Conservation (phyloP, 2,329 filamentous ascomycete species). For the Calonectria pauciramosa region DNA sequence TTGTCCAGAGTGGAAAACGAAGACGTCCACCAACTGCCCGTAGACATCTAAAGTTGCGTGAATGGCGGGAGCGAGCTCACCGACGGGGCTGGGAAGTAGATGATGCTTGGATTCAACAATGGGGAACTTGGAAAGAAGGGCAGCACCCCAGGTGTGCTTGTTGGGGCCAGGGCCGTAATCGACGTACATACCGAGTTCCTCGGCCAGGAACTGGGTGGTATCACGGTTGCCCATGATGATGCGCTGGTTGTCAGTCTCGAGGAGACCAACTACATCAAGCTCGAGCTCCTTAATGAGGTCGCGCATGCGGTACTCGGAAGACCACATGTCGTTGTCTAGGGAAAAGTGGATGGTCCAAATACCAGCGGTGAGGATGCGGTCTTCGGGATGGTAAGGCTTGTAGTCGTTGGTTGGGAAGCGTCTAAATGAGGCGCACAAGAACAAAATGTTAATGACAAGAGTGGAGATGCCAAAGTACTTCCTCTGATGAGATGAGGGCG, state of each 20-base stretch:
- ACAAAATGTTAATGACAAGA: conserved; percentile 82
- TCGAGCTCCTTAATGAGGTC: conserved; percentile 94
- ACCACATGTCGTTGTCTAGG: conserved; percentile 99
- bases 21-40: conserved; percentile 89
- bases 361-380: conserved; percentile 90
- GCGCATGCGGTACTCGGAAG: conserved; percentile 92
- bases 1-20: conserved; percentile 98
- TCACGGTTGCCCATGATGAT: conserved; percentile 99
- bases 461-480: conserved; percentile 72
- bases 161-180: conserved; percentile 98
- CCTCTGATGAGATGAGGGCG: conserved; percentile 58
- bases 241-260: conserved; percentile 93
- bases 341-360: conserved; percentile 99
- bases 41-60: conserved; percentile 97
- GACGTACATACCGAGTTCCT: conserved; percentile 98
- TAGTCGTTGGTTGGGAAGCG: conserved; percentile 96
- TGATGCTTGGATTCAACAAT: conserved; percentile 98
- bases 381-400: conserved; percentile 87
- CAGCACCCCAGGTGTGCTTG: conserved; percentile 98
- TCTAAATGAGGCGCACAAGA: conserved; percentile 84
- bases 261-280: conserved; percentile 94
- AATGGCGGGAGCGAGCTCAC: conserved; percentile 95
- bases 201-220: conserved; percentile 92
- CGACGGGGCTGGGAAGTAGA: conserved; percentile 91
- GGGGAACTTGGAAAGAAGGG: conserved; percentile 95